Evolutionary conservation across 805 yeast species (phyloP), one percentile per base, ranked within the genome.

Genomic region (Candida silvatica): DNA sequence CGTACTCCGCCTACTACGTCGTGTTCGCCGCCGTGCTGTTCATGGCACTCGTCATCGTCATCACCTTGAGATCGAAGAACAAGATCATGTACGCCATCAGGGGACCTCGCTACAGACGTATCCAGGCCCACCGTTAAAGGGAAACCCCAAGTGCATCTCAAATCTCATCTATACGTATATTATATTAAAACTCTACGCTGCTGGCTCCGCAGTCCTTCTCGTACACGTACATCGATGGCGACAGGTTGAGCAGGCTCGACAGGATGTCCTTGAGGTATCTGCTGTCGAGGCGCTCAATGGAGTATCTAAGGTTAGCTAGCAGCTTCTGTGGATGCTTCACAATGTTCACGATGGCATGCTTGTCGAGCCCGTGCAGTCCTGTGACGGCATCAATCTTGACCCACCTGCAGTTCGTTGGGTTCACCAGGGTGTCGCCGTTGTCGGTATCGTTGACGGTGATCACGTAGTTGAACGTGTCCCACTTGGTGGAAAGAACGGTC

Each of bases 391-490:
- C 61, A 18, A 71, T 37, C 33, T 59, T 50, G 11, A 54, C 47
- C 81, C 83, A 78, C 31, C 59, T 52, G 20, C 51, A 50, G 0
- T 51, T 48, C 14, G 49, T 44, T 18, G 52, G 42, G 17, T 42
- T 38, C 4, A 62, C 53, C 3, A 61, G 36, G 8, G 44, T 39
- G 20, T 16, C 26, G 14, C 38, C 38, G 18, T 7, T 6, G 14
- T 32, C 35, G 17, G 6, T 20, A 39, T 60, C 52, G 28, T 46
- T 46, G 23, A 61, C 64, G 3, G 74, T 62, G 28, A 78, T 67
- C 23, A 77, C 55, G 44, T 63, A 76, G 36, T 75, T 71, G 45
- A 74, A 74, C 1, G 43, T 45, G 20, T 38, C 15, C 27, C 44
- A 38, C 20, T 41, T 30, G 4, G 19, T 25, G 11, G 37, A 35